phyloP scores from a whole-genome alignment of 2,329 filamentous ascomycete species.

The Aspergillus sp. region DNA sequence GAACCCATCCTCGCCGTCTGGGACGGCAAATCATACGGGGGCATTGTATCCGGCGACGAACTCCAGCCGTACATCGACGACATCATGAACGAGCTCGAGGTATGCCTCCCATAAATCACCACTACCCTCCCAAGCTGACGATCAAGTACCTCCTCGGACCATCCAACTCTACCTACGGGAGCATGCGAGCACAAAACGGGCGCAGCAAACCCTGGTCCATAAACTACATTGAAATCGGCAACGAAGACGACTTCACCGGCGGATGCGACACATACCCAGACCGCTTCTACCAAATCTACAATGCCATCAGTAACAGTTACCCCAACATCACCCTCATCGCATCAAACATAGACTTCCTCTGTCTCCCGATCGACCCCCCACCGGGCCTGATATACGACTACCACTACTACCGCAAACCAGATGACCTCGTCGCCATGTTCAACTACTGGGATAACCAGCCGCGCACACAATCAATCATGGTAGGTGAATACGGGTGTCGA shows the following conservation, averaged over 20 bases:
- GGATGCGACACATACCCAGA: slow-evolving; percentile 54
- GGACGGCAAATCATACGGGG: slow-evolving; percentile 56
- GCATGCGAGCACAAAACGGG: slow-evolving; percentile 59
- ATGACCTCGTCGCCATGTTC: slow-evolving; percentile 55
- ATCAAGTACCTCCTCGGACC: slow-evolving; percentile 57
- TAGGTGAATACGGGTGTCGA: slow-evolving; percentile 36
- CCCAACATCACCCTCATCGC: slow-evolving; percentile 60
- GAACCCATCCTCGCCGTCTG: slow-evolving; percentile 61
- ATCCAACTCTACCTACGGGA: slow-evolving; percentile 57
- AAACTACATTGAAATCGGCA: slow-evolving; percentile 65
- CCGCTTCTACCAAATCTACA: slow-evolving; percentile 61
- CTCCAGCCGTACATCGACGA: slow-evolving; percentile 60
- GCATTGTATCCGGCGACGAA: slow-evolving; percentile 52
- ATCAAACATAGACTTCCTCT: slow-evolving; percentile 40
- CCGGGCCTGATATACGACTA: slow-evolving; percentile 51
- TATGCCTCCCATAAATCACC: not conserved
- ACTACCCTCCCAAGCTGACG: not conserved
- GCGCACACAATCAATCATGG: slow-evolving; percentile 32
- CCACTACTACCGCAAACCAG: slow-evolving; percentile 56
- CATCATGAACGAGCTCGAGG: slow-evolving; percentile 63
- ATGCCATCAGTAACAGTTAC: slow-evolving; percentile 58
- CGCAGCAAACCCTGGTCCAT: slow-evolving; percentile 62
- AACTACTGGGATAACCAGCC: slow-evolving; percentile 57
- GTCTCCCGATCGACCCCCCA: slow-evolving; percentile 30
- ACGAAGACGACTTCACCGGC: slow-evolving; percentile 65